A percentile compares a stretch with the other conserved stretches of the same genome.
These are phyloP conservation scores for Physaria fendleri DNA, from an alignment of 345 rosid genomes.

Conservation along the genomic window DNA sequence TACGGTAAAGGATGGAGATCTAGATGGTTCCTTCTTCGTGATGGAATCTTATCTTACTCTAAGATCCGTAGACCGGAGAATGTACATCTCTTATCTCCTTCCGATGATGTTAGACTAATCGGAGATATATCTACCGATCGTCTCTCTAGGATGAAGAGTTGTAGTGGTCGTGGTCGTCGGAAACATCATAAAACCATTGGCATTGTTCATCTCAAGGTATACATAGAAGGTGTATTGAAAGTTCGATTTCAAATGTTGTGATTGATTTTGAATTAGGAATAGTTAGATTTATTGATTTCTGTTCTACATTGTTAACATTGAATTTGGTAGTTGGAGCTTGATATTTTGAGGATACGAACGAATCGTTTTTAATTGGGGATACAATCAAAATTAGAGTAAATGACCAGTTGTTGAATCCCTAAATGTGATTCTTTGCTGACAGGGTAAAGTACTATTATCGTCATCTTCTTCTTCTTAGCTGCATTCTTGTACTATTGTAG, in stretches of 20 bases:
- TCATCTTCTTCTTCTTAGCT: slow-evolving; percentile 1
- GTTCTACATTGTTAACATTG: neutral
- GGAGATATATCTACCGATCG: slow-evolving; percentile 65
- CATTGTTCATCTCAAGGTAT: slow-evolving; percentile 88
- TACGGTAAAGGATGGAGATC: slow-evolving; percentile 99
- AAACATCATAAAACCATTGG: slow-evolving; percentile 63
- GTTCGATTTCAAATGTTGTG: neutral
- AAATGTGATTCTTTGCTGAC: slow-evolving; percentile 12
- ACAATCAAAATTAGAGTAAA: neutral
- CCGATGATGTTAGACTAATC: slow-evolving; percentile 69
- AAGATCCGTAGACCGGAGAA: slow-evolving; percentile 68
- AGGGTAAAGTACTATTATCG: neutral
- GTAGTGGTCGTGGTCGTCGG: slow-evolving; percentile 42
- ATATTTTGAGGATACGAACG: no score
- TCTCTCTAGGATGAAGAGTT: slow-evolving; percentile 46
- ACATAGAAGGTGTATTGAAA: neutral
- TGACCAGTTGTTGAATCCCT: neutral
- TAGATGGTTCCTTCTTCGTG: slow-evolving; percentile 79
- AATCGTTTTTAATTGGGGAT: no score
- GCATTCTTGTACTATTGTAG: neutral
- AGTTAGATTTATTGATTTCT: neutral
- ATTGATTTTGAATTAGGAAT: neutral
- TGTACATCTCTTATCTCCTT: slow-evolving; percentile 39
- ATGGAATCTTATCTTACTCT: slow-evolving; percentile 76
- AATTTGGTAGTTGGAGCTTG: no score